Base-by-base conservation (phyloP, 257 asterid species). In the Linaria vulgaris region DNA sequence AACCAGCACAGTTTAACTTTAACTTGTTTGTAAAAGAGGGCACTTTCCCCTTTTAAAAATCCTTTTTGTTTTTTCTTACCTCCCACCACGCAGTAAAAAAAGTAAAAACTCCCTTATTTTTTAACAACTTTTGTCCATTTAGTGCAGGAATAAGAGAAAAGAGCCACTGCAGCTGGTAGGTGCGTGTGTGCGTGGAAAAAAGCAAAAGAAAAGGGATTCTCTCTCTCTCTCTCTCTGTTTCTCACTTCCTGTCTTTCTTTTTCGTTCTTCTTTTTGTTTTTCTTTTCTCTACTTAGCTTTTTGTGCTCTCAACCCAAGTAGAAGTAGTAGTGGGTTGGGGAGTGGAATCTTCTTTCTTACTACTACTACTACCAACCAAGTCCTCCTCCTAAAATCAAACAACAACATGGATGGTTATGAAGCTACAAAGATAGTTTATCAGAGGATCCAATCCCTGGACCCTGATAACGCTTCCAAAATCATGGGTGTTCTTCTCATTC, bases 401-500 rank as follows among this genome's bases (percentile, higher is more conserved):
- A 50, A 16, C 3, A 46, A 55, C 38, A 85, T 86, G 95, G 95
- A 86, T 74, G 85, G 80, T 23, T 86, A 80, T 60, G 95, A 86
- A 83, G 95, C 95, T 37, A 82, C 95, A 43, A 86, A 86, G 81
- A 77, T 84, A n/a, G 88, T 86, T 52, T 82, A 72, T 61, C 85
- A 77, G 59, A 84, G 84, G 81, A 86, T 84, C 74, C 91, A 84
- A 59, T 70, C 52, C 31, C 43, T 82, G 48, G 91, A 86, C 75
- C 91, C 95, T 30, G 89, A 84, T 64, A 80, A 82, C 44, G 89
- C 89, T n/a, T 80, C 95, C 0, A 86, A 82, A 69, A 78, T 86
- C 72, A 86, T 86, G 95, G 91, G 95, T 5, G 55, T 83, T 24
- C 77, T 86, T 9, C 73, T 86, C 34, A 83, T 86, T n/a, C 95